A percentile compares a stretch with the other conserved stretches of the same genome.
Evolutionary conservation across 176 grass and related monocot genomes (phyloP).

Genomic region (Ananas comosus): DNA sequence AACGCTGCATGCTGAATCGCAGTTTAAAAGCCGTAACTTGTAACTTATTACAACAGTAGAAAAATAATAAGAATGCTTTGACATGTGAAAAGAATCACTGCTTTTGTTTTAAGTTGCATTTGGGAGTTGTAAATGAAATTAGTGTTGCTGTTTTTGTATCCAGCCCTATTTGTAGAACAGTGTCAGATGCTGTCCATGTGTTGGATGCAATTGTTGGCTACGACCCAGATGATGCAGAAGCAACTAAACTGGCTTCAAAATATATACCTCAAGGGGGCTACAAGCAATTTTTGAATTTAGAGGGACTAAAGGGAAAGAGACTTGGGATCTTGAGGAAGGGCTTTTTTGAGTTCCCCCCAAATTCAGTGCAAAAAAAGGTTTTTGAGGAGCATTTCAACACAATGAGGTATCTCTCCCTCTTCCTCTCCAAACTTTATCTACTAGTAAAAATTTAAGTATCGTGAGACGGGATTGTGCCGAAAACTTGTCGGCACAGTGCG

Average conservation of each 20-base stretch:
- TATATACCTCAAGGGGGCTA: conserved; percentile 52
- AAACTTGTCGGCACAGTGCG: too few relatives aligned
- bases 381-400: conserved; percentile 37
- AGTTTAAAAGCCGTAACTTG: too few relatives aligned
- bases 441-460: too few relatives aligned
- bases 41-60: too few relatives aligned
- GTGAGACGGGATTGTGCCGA: too few relatives aligned
- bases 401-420: conserved; percentile 28
- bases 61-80: too few relatives aligned
- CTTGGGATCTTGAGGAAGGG: conserved; percentile 24
- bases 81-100: too few relatives aligned
- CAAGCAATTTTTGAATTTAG: conserved; percentile 38
- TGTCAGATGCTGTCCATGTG: conserved; percentile 45
- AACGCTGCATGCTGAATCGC: too few relatives aligned
- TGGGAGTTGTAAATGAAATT: neutral
- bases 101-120: too few relatives aligned
- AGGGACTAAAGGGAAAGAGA: conserved; percentile 44
- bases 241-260: conserved; percentile 28
- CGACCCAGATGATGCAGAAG: conserved; percentile 25
- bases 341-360: conserved; percentile 26
- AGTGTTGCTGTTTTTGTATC: neutral
- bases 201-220: conserved; percentile 47
- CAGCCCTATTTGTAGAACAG: conserved; percentile 52
- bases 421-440: neutral
- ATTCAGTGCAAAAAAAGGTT: conserved; percentile 7